Evolutionary conservation across 345 rosid species (phyloP).

Genomic region (Carallia pectinifolia): DNA sequence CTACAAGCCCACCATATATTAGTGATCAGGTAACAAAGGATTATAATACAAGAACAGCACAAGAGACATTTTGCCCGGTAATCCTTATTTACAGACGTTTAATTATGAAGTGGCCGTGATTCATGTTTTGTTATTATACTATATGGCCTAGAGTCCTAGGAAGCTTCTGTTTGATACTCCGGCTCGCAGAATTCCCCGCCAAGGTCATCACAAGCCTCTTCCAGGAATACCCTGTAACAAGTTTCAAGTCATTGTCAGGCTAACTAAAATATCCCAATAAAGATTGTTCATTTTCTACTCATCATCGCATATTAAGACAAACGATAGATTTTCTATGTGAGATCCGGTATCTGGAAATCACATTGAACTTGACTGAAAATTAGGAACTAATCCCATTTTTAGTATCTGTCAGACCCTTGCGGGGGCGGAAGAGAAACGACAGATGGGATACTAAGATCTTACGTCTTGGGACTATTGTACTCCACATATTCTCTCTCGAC

Average conservation of each 20-base stretch:
- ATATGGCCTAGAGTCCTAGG: constrained; percentile 12
- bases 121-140: neutral
- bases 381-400: no score
- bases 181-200: constrained; percentile 91
- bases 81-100: constrained; percentile 6
- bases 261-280: neutral
- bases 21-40: neutral
- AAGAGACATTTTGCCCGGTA: neutral
- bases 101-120: neutral
- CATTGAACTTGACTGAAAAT: no score
- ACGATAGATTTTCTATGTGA: no score
- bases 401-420: no score
- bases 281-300: neutral
- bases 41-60: constrained; percentile 6
- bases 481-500: constrained; percentile 71
- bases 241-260: neutral
- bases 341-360: no score
- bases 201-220: constrained; percentile 89
- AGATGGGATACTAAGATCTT: constrained; percentile 20
- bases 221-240: constrained; percentile 58
- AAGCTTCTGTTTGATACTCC: constrained; percentile 46
- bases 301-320: neutral
- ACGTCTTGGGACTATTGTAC: constrained; percentile 66
- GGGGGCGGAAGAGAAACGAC: neutral
- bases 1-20: neutral